Evolutionary conservation across 2,329 filamentous ascomycete species (phyloP).

Genomic region (Cordyceps fumosorosea): DNA sequence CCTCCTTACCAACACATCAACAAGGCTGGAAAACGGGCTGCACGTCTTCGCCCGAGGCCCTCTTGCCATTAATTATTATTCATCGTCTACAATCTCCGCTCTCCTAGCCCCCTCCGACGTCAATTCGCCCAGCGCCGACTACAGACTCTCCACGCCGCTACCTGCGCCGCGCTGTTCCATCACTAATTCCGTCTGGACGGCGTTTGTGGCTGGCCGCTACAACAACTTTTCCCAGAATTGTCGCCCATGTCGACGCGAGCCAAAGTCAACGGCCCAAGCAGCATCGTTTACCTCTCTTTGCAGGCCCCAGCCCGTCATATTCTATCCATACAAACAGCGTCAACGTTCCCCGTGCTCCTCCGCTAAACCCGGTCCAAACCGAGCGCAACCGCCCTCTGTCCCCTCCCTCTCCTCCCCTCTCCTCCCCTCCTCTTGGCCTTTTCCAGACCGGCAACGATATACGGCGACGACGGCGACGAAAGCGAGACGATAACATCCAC

Average conservation of each 20-base stretch:
- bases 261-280: not conserved
- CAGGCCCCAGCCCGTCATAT: not conserved
- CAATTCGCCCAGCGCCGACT: not conserved
- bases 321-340: not conserved
- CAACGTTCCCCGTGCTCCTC: not conserved
- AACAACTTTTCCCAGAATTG: not conserved
- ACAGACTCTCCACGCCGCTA: not conserved
- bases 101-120: not conserved
- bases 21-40: not conserved
- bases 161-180: conserved; percentile 1
- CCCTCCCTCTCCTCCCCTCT: not conserved
- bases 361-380: conserved; percentile 8
- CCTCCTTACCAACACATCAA: not conserved
- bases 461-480: not conserved
- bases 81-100: not conserved
- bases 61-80: not conserved
- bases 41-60: not conserved
- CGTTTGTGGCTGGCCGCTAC: not conserved
- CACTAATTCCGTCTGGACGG: not conserved
- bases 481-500: not conserved
- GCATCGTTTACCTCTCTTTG: not conserved
- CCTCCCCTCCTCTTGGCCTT: not conserved
- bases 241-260: not conserved
- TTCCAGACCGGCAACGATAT: conserved; percentile 13
- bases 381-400: not conserved